Percentiles rank a stretch among this genome's conserved stretches.
Evolutionary conservation across 1,139 yeast species (phyloP).

Genomic region (Sugiyamaella neomexicana): DNA sequence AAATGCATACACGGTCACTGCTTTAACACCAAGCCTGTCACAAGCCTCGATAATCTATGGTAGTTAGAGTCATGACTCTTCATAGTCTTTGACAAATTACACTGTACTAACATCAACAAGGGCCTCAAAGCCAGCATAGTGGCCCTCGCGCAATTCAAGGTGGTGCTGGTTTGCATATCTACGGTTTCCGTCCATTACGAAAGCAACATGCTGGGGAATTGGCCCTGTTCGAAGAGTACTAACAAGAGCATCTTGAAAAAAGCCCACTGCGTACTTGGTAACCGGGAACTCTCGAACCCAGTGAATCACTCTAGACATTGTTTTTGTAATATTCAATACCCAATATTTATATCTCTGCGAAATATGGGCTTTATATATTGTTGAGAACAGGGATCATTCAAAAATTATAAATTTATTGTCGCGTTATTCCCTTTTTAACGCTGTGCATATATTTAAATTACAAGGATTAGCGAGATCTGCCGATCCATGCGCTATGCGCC

Average conservation of each 20-base stretch:
- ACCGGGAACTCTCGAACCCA: slow-evolving; percentile 28
- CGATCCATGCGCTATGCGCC: too few species aligned
- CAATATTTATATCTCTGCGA: neutral
- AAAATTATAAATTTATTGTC: too few species aligned
- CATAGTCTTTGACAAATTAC: too few species aligned
- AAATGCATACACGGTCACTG: slow-evolving; percentile 91
- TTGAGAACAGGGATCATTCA: neutral
- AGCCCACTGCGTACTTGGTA: slow-evolving; percentile 29
- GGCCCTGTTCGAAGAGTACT: slow-evolving; percentile 66
- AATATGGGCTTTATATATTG: neutral
- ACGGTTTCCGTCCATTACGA: slow-evolving; percentile 97
- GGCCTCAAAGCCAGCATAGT: slow-evolving; percentile 85
- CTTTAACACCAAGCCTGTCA: slow-evolving; percentile 77
- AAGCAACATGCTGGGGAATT: slow-evolving; percentile 85
- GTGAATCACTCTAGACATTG: slow-evolving; percentile 4
- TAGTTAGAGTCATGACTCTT: slow-evolving; percentile 3
- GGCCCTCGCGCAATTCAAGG: slow-evolving; percentile 85
- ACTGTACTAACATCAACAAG: slow-evolving; percentile 55
- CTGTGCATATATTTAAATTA: too few species aligned
- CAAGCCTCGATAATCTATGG: slow-evolving; percentile 63
- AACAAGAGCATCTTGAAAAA: slow-evolving; percentile 32
- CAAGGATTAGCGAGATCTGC: too few species aligned
- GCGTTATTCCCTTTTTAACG: too few species aligned
- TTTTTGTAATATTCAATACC: neutral
- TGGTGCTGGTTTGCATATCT: slow-evolving; percentile 73